Percentiles rank a stretch among this genome's conserved stretches.
phyloP scores from a whole-genome alignment of 148 eudicot genomes.

The Agrostemma githago region DNA sequence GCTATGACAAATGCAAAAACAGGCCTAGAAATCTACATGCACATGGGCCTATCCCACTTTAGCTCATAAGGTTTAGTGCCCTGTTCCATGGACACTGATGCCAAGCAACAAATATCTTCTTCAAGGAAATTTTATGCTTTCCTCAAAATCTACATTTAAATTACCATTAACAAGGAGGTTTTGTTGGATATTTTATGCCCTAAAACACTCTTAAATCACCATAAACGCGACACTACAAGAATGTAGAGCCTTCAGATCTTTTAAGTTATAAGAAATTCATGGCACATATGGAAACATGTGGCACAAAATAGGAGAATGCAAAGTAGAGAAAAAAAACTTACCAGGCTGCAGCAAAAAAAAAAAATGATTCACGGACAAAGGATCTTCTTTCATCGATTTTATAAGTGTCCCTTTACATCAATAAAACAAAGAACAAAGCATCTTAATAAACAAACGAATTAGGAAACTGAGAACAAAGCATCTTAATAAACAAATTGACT shows the following conservation, averaged over 20 bases:
- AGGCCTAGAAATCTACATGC: conserved; percentile 24
- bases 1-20: conserved; percentile 5
- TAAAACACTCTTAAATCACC: background rate
- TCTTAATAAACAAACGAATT: conserved; percentile 2
- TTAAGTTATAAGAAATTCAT: background rate
- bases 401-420: conserved; percentile 5
- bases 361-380: background rate
- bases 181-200: background rate
- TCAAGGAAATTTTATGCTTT: background rate
- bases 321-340: background rate
- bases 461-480: conserved; percentile 3
- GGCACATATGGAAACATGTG: background rate
- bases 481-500: conserved; percentile 11
- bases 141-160: background rate
- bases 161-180: background rate
- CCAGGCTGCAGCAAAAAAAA: background rate
- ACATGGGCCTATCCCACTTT: conserved; percentile 20
- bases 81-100: conserved; percentile 16
- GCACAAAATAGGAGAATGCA: background rate
- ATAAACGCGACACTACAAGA: background rate
- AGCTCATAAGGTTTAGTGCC: conserved; percentile 3
- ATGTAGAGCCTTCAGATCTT: background rate
- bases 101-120: background rate
- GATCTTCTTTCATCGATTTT: background rate
- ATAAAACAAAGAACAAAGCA: conserved; percentile 13